Evolutionary conservation across 1,139 yeast species (phyloP).

Genomic region (Zygosaccharomyces pseudobailii): DNA sequence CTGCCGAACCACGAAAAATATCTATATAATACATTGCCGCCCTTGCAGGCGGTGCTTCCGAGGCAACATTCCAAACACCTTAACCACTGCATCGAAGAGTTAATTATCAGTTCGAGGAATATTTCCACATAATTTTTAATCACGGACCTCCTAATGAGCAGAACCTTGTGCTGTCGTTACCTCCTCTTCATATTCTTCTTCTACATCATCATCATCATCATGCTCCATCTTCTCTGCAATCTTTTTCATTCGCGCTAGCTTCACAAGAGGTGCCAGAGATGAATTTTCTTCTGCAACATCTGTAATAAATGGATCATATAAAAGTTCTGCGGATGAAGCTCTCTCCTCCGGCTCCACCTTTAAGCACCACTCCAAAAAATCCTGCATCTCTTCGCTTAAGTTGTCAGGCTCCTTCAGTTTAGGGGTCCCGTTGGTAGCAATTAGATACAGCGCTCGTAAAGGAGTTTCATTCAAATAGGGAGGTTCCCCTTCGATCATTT

Average conservation of each 20-base stretch:
- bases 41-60: background rate
- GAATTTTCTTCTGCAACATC: slow-evolving; percentile 64
- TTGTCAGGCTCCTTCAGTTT: slow-evolving; percentile 84
- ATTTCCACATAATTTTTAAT: too few species aligned
- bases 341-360: slow-evolving; percentile 83
- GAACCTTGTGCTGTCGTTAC: background rate
- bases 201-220: slow-evolving; percentile 20
- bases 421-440: slow-evolving; percentile 96
- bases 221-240: slow-evolving; percentile 47
- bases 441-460: slow-evolving; percentile 76
- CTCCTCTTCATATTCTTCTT: slow-evolving; percentile 3
- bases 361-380: slow-evolving; percentile 72
- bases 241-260: slow-evolving; percentile 80
- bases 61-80: background rate
- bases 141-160: background rate
- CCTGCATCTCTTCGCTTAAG: slow-evolving; percentile 58
- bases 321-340: slow-evolving; percentile 72
- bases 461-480: slow-evolving; percentile 96
- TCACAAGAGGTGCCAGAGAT: slow-evolving; percentile 83
- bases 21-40: slow-evolving; percentile 3
- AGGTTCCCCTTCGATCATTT: slow-evolving; percentile 99
- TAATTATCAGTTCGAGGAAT: too few species aligned
- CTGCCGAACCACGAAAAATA: background rate
- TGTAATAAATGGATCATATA: slow-evolving; percentile 63
- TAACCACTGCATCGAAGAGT: too few species aligned